phyloP scores from a whole-genome alignment of 129 eudicot genomes.

The Rutidosis leptorrhynchoides region DNA sequence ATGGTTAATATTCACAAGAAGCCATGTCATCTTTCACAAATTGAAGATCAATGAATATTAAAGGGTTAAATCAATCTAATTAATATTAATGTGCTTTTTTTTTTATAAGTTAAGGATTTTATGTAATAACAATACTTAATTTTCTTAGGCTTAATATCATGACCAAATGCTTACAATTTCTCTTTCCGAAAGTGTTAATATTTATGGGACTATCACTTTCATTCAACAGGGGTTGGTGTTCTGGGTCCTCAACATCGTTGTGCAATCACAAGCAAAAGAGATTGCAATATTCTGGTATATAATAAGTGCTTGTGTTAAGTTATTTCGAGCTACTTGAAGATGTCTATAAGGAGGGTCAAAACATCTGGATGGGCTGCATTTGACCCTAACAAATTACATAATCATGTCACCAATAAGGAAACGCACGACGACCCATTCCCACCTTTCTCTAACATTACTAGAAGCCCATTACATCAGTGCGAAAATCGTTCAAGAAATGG shows the following conservation, averaged over 20 bases:
- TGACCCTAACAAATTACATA: slow-evolving; percentile 54
- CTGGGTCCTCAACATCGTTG: neutral
- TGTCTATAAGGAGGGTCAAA: slow-evolving; percentile 51
- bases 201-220: neutral
- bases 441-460: slow-evolving; percentile 38
- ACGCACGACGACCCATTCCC: slow-evolving; percentile 55
- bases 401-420: slow-evolving; percentile 26
- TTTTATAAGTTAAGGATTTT: no score
- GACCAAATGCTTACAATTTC: neutral
- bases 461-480: slow-evolving; percentile 13
- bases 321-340: slow-evolving; percentile 16
- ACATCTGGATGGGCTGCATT: slow-evolving; percentile 90
- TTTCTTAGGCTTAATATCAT: neutral
- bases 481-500: slow-evolving; percentile 27
- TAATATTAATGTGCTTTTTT: neutral
- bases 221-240: neutral
- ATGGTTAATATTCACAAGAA: no score
- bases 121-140: neutral
- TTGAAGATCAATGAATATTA: no score
- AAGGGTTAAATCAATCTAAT: neutral
- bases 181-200: neutral
- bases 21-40: no score
- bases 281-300: neutral
- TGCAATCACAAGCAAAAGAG: neutral
- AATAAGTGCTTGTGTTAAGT: neutral